Evolutionary conservation across 306 rosid species (phyloP).

Genomic region (Prunus persica): DNA sequence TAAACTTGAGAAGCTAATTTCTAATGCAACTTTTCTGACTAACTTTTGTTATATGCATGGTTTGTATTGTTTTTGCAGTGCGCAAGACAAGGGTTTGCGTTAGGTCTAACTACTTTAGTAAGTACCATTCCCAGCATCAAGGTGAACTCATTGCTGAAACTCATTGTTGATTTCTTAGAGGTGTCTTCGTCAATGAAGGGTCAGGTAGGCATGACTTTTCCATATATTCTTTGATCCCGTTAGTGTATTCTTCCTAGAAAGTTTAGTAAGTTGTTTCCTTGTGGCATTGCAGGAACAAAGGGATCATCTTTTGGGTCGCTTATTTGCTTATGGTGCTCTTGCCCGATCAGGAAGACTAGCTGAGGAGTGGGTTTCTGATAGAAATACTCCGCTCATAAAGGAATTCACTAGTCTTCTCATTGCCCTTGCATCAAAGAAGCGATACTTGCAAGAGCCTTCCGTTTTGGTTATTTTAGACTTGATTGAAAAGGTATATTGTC

Average conservation of each 20-base stretch:
- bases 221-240: slow-evolving; percentile 1
- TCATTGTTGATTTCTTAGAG: slow-evolving; percentile 68
- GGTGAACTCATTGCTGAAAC: slow-evolving; percentile 79
- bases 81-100: slow-evolving; percentile 91
- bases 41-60: neutral
- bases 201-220: slow-evolving; percentile 51
- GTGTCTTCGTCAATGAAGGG: slow-evolving; percentile 95
- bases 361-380: slow-evolving; percentile 53
- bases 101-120: slow-evolving; percentile 61
- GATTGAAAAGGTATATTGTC: slow-evolving; percentile 61
- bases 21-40: neutral
- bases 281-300: slow-evolving; percentile 72
- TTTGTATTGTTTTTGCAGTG: slow-evolving; percentile 60
- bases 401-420: slow-evolving; percentile 59
- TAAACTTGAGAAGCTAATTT: neutral
- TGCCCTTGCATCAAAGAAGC: slow-evolving; percentile 72
- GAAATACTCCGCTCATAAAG: slow-evolving; percentile 45
- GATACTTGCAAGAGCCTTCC: slow-evolving; percentile 94
- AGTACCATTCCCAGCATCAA: slow-evolving; percentile 44
- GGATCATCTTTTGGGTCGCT: slow-evolving; percentile 84
- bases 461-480: slow-evolving; percentile 66
- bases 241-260: slow-evolving; percentile 14
- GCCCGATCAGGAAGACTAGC: slow-evolving; percentile 75
- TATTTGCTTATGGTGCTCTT: slow-evolving; percentile 92
- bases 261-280: slow-evolving; percentile 3